Evolutionary conservation across 805 yeast species (phyloP), one percentile per base, ranked within the genome.

Genomic region (Pichia californica): DNA sequence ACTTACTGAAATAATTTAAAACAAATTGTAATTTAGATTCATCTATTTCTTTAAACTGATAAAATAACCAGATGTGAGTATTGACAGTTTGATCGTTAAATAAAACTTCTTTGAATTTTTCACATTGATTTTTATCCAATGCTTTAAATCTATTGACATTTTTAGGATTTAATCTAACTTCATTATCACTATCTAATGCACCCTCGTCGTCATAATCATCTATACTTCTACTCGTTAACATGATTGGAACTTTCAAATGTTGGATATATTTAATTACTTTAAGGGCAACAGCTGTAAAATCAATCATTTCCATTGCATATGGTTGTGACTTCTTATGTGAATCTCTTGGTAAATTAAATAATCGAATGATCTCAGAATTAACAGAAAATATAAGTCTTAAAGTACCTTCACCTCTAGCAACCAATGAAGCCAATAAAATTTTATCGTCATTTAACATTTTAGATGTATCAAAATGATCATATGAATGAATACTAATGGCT

Each of bases 221-320:
- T 23, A 47, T 28, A 31, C 32, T 31, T 49, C 56, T 38, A 36
- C 53, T 53, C 3, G 52, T 53, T 20, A 60, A 35, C 18, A 62
- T 52, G 8, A 61, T 43, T 4, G 66, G 62, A 9, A 54, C 50
- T 26, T 53, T 81, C 75, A 51, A 79, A 30, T 74, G 74, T 3
- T 88, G 71, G 55, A 76, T 79, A 25, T 70, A 68, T 51, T 86
- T 91, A 43, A 91, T 71, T 28, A 81, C 74, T 53, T 79, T 84
- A 34, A 89, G 61, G 2, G 83, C 58, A 1, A 78, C 71, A 54
- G 81, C 83, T 0, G 83, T 76, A 23, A 84, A 69, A 29, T 84
- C 83, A 11, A 88, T 71, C 44, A 79, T 68, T 19, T 77, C 77
- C 34, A 68, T 70, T 26, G 83, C 72, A 55, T 74, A 84, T 7